These are phyloP conservation scores for Cenchrus fungigraminus DNA, from an alignment of 176 grass and related monocot genomes.

Conservation along the genomic window DNA sequence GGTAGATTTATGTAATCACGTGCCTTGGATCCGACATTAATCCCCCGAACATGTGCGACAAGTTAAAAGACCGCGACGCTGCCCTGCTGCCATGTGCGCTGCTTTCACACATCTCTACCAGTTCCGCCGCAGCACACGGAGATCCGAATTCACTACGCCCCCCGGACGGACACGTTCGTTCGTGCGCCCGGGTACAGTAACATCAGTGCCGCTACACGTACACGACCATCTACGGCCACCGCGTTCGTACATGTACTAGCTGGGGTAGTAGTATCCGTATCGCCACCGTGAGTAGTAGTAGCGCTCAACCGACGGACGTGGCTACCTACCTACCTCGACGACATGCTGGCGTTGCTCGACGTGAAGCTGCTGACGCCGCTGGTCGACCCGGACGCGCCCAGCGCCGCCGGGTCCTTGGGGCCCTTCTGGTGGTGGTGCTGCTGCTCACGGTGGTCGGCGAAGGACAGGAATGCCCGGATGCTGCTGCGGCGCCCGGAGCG, in stretches of 20 bases:
- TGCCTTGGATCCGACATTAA: conserved; percentile 20
- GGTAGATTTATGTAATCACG: not conserved
- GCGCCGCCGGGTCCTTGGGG: not conserved
- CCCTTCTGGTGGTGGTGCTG: not conserved
- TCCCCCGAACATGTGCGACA: not conserved
- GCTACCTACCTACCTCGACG: conserved; percentile 31
- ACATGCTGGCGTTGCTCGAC: conserved; percentile 33
- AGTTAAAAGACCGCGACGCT: not conserved
- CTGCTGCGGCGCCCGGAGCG: conserved; percentile 37
- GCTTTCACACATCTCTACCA: conserved; percentile 47
- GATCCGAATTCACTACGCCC: conserved; percentile 27
- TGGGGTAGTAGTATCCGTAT: not conserved
- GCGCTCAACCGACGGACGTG: not conserved
- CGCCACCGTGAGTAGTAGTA: not conserved
- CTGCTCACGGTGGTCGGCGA: conserved; percentile 55
- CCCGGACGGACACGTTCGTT: not conserved
- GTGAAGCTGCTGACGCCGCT: conserved; percentile 26
- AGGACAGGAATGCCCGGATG: conserved; percentile 70
- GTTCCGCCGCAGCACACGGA: conserved; percentile 40
- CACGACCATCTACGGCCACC: not conserved
- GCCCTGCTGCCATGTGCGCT: conserved; percentile 40
- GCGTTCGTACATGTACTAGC: not conserved
- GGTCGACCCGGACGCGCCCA: conserved; percentile 18
- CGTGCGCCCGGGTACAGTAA: not conserved
- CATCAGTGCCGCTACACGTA: not conserved